phyloP scores from a whole-genome alignment of 2,329 filamentous ascomycete species.

The Coleophoma crateriformis region DNA sequence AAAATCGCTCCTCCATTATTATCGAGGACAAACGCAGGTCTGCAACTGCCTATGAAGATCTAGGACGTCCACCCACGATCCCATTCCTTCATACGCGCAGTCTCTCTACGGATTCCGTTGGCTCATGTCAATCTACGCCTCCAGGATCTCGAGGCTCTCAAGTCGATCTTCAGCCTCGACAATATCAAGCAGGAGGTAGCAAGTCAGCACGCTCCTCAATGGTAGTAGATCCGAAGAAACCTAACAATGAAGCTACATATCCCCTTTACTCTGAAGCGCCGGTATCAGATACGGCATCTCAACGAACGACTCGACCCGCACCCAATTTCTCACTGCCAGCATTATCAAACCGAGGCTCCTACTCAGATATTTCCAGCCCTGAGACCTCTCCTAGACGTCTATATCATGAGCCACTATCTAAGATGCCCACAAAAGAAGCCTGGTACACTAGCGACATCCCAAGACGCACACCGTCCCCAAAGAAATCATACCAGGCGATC shows the following conservation, averaged over 20 bases:
- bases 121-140: slow-evolving; percentile 44
- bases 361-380: slow-evolving; percentile 23
- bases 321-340: slow-evolving; percentile 8
- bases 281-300: background rate
- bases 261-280: background rate
- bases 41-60: slow-evolving; percentile 36
- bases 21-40: slow-evolving; percentile 37
- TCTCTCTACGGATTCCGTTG: slow-evolving; percentile 52
- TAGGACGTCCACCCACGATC: slow-evolving; percentile 49
- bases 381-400: too few species aligned
- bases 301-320: background rate
- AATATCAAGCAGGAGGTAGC: slow-evolving; percentile 44
- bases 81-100: slow-evolving; percentile 77
- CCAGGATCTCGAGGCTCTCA: slow-evolving; percentile 47
- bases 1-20: slow-evolving; percentile 54
- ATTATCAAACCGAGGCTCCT: slow-evolving; percentile 34
- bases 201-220: slow-evolving; percentile 39
- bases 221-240: slow-evolving; percentile 41
- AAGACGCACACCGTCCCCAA: slow-evolving; percentile 18
- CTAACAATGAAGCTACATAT: slow-evolving; percentile 18
- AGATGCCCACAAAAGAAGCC: slow-evolving; percentile 5
- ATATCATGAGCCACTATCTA: background rate
- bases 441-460: slow-evolving; percentile 24
- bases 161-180: slow-evolving; percentile 46
- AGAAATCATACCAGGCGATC: slow-evolving; percentile 16